Percentiles rank a stretch among this genome's conserved stretches.
These are phyloP conservation scores for Striga hermonthica DNA, from an alignment of 305 asterid genomes.

Conservation along the genomic window DNA sequence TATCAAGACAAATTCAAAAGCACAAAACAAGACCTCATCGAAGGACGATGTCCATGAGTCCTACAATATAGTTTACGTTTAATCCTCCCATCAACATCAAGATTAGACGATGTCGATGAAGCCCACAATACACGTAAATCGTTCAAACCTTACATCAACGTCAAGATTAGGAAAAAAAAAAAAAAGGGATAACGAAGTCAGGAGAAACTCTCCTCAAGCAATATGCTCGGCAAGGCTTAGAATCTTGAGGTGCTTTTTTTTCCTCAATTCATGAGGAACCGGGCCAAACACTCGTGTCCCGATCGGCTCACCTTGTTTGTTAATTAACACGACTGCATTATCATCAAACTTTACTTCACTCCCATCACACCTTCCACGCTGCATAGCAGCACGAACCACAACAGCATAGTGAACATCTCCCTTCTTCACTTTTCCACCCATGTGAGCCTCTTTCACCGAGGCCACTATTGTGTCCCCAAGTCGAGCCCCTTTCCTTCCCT, in stretches of 20 bases:
- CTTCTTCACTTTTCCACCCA: slow-evolving; percentile 83
- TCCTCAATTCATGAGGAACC: slow-evolving; percentile 91
- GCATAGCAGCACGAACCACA: slow-evolving; percentile 94
- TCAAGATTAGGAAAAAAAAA: too few relatives aligned
- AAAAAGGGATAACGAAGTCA: too few relatives aligned
- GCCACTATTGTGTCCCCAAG: slow-evolving; percentile 82
- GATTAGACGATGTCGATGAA: too few relatives aligned
- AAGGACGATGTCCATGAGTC: too few relatives aligned
- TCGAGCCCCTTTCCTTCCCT: slow-evolving; percentile 87
- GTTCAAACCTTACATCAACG: too few relatives aligned
- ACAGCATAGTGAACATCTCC: slow-evolving; percentile 83
- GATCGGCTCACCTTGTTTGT: slow-evolving; percentile 88
- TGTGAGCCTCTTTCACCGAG: slow-evolving; percentile 79
- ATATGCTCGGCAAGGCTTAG: slow-evolving; percentile 88
- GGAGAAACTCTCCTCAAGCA: slow-evolving; percentile 38
- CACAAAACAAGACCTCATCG: too few relatives aligned
- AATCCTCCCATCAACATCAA: too few relatives aligned
- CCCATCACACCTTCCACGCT: slow-evolving; percentile 76
- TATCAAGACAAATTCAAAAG: too few relatives aligned
- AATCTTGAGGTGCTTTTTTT: slow-evolving; percentile 93
- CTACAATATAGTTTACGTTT: too few relatives aligned
- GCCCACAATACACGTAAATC: too few relatives aligned
- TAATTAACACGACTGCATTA: slow-evolving; percentile 79
- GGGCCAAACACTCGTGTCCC: slow-evolving; percentile 93
- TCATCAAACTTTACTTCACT: slow-evolving; percentile 90